phyloP scores from a whole-genome alignment of 805 yeast species.

The Suhomyces tanzawaensis region DNA sequence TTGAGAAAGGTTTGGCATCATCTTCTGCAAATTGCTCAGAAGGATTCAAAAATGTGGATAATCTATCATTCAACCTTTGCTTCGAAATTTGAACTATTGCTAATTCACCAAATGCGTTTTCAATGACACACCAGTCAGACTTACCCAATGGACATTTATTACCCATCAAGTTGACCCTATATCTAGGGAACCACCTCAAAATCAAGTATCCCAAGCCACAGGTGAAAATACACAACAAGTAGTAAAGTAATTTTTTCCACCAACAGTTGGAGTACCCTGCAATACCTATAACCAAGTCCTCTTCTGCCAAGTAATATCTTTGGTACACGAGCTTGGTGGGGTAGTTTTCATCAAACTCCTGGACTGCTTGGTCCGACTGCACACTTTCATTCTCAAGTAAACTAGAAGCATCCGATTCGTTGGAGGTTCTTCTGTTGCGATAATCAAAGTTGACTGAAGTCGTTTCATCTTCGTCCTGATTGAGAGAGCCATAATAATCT shows the following conservation, averaged over 20 bases:
- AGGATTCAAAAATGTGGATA: slow-evolving; percentile 61
- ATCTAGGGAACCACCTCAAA: slow-evolving; percentile 83
- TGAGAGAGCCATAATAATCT: slow-evolving; percentile 27
- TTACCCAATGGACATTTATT: slow-evolving; percentile 64
- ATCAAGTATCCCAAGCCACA: slow-evolving; percentile 72
- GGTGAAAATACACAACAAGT: slow-evolving; percentile 53
- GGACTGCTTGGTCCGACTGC: slow-evolving; percentile 1
- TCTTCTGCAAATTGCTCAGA: slow-evolving; percentile 23
- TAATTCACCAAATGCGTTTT: slow-evolving; percentile 90
- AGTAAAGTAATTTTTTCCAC: slow-evolving; percentile 47
- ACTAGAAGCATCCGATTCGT: slow-evolving; percentile 6
- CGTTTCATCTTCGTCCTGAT: slow-evolving; percentile 4
- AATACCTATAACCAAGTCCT: slow-evolving; percentile 89
- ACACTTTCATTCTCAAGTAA: slow-evolving; percentile 1
- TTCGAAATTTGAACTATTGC: slow-evolving; percentile 55
- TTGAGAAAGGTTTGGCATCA: slow-evolving; percentile 17
- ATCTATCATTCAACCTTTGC: slow-evolving; percentile 63
- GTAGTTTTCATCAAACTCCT: slow-evolving; percentile 12
- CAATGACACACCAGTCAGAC: slow-evolving; percentile 91
- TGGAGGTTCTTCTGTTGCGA: slow-evolving; percentile 12
- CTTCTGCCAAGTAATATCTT: slow-evolving; percentile 90
- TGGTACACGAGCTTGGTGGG: slow-evolving; percentile 55
- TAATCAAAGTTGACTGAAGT: slow-evolving; percentile 20
- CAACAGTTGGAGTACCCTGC: slow-evolving; percentile 76
- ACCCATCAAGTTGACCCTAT: slow-evolving; percentile 68